Evolutionary conservation across 495 filamentous ascomycete genomes (phyloP), one percentile per base, ranked within the genome.

Genomic region (Hypoxylon fragiforme): DNA sequence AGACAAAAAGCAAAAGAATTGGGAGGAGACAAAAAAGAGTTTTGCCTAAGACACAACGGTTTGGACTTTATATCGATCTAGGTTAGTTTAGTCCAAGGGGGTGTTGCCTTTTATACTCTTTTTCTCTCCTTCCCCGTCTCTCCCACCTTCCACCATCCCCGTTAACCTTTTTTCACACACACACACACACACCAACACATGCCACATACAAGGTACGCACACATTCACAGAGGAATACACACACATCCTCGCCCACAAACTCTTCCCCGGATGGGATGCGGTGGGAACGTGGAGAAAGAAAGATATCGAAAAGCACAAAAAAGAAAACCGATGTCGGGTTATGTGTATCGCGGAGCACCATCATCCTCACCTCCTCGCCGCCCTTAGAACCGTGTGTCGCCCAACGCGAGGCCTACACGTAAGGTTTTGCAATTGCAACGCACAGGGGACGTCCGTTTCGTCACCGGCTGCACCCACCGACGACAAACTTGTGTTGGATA

Each of bases 381-480:
- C n/a, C n/a, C n/a, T n/a, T n/a, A n/a, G n/a, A n/a, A n/a, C n/a
- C n/a, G n/a, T n/a, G n/a, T n/a, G n/a, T n/a, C n/a, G n/a, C n/a
- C 24, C 24, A 28, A 28, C 24, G 24, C 24, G 24, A 28, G 24
- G 24, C 4, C 24, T 28, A 28, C 24, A 28, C 24, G 24, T 28
- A 28, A 28, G 24, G 24, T 28, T 28, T 9, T n/a, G n/a, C n/a
- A n/a, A n/a, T n/a, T n/a, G n/a, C 4, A 4, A 28, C 24, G 24
- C 24, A 28, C 24, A 28, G 24, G 24, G 4, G 9, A 47, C 44
- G 8, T 28, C 14, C 38, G 41, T 44, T 36, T 18, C 9, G 18
- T 34, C 54, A 37, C 36, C 47, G 34, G 34, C n/a, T 42, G 44
- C 46, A 40, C 46, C 44, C 54, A 52, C 49, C 38, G 28, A 34